These are phyloP conservation scores for Aspergillus haitiensis DNA, from an alignment of 495 filamentous ascomycete genomes.

Conservation along the genomic window DNA sequence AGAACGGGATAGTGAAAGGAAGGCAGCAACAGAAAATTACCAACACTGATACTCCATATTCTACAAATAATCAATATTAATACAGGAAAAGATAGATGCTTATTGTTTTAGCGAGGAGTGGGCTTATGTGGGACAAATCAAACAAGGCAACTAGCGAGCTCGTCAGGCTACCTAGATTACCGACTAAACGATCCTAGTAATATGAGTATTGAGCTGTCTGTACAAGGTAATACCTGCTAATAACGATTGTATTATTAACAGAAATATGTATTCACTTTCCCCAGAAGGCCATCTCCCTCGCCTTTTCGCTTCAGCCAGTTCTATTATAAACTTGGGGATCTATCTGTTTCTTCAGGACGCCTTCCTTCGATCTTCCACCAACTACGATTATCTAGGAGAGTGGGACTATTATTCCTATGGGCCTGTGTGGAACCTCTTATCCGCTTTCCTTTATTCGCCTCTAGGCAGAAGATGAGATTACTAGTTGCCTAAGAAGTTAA, in stretches of 20 bases:
- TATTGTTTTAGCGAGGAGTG: neutral
- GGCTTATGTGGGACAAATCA: neutral
- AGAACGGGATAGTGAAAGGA: neutral
- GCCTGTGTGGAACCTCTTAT: slow-evolving; percentile 11
- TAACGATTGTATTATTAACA: neutral
- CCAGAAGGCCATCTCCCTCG: neutral
- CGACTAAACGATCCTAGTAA: neutral
- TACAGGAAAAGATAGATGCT: neutral
- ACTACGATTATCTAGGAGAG: neutral
- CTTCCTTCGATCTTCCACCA: neutral
- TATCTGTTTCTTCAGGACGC: neutral
- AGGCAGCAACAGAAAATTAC: neutral
- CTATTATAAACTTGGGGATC: neutral
- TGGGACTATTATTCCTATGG: slow-evolving; percentile 10
- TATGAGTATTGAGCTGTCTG: neutral
- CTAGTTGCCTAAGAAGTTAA: slow-evolving; percentile 16
- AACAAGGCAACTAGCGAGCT: neutral
- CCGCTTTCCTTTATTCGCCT: slow-evolving; percentile 4
- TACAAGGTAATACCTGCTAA: no score
- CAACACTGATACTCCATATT: neutral
- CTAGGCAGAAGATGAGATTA: slow-evolving; percentile 7
- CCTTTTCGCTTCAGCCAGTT: neutral
- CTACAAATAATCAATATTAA: no score
- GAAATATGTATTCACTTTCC: neutral
- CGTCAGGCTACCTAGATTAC: slow-evolving; percentile 1